phyloP scores from a whole-genome alignment of 371 early-diverging fungal genomes.

The Pancytospora philotis region DNA sequence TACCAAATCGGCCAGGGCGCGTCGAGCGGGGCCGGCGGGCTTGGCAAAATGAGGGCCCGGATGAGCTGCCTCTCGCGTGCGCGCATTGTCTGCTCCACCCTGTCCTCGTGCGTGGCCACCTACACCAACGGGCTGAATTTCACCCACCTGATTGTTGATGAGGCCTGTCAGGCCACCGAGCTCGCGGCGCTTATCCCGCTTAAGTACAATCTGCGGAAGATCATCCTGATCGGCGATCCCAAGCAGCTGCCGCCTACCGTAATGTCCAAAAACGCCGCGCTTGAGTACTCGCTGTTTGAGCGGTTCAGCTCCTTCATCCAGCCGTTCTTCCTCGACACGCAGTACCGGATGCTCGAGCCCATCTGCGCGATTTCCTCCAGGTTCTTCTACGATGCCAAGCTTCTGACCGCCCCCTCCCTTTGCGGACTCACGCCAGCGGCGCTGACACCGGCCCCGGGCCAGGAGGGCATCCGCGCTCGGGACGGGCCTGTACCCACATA shows the following conservation, averaged over 20 bases:
- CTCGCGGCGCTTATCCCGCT: slow-evolving; percentile 79
- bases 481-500: background rate
- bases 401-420: slow-evolving; percentile 10
- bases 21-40: background rate
- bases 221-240: slow-evolving; percentile 88
- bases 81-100: background rate
- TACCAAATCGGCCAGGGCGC: background rate
- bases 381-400: slow-evolving; percentile 44
- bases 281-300: slow-evolving; percentile 58
- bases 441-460: too few relatives aligned
- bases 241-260: slow-evolving; percentile 65
- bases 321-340: slow-evolving; percentile 45
- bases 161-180: slow-evolving; percentile 88
- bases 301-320: background rate
- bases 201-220: slow-evolving; percentile 65
- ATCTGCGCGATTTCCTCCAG: slow-evolving; percentile 34
- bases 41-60: background rate
- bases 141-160: slow-evolving; percentile 83
- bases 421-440: too few relatives aligned
- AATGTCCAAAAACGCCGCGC: slow-evolving; percentile 63
- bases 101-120: background rate
- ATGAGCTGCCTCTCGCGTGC: background rate
- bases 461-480: background rate
- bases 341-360: slow-evolving; percentile 53
- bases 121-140: slow-evolving; percentile 61